Evolutionary conservation across 257 asterid genomes (phyloP).

Genomic region (Solanum chiquidenum): DNA sequence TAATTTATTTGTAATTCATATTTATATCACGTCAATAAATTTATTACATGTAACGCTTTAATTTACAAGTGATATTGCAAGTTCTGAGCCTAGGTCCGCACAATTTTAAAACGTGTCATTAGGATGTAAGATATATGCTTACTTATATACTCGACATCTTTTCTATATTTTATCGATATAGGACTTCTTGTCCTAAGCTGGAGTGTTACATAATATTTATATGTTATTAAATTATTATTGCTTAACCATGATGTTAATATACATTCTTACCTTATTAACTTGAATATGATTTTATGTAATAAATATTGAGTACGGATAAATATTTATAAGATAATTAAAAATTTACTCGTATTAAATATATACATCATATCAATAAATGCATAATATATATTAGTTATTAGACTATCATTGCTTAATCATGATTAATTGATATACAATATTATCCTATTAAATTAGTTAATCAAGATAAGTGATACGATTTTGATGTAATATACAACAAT

Average conservation of each 20-base stretch:
- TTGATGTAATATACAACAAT: not conserved
- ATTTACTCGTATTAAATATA: not conserved
- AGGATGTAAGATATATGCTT: too few species aligned
- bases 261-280: not conserved
- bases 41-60: too few species aligned
- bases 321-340: not conserved
- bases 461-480: not conserved
- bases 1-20: not conserved
- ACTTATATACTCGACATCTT: rapidly evolving
- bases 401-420: not conserved
- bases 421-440: not conserved
- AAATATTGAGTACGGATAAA: not conserved
- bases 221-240: not conserved
- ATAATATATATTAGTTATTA: not conserved
- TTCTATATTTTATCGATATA: rapidly evolving
- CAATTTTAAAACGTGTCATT: too few species aligned
- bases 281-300: not conserved
- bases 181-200: not conserved
- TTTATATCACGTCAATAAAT: not conserved
- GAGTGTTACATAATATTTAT: not conserved
- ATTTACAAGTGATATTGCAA: rapidly evolving
- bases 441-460: not conserved
- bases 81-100: not conserved
- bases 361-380: not conserved
- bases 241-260: not conserved